Conservation (phyloP, 2,329 filamentous ascomycete genomes). For the Pyrenochaeta sp. region DNA sequence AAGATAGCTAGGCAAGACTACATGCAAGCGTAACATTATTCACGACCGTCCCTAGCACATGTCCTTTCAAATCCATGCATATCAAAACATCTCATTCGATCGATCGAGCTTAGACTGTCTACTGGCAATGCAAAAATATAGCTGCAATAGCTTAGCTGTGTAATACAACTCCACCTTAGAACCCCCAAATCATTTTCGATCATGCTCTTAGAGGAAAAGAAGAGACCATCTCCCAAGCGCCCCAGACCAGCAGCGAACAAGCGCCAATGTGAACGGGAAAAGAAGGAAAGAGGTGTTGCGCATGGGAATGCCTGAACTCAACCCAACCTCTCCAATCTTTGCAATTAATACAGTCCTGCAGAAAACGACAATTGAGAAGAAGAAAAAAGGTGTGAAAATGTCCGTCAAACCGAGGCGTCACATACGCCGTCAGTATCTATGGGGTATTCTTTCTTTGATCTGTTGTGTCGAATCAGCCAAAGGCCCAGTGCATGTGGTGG, state of each 20-base stretch:
- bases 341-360: constrained; percentile 1
- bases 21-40: neutral
- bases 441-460: neutral
- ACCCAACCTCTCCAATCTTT: neutral
- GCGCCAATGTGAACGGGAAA: neutral
- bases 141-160: neutral
- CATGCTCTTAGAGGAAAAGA: neutral
- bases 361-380: neutral
- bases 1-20: neutral
- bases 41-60: neutral
- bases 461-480: neutral
- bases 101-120: neutral
- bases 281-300: neutral
- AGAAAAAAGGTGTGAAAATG: neutral
- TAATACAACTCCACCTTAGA: neutral
- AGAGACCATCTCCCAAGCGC: neutral
- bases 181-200: neutral
- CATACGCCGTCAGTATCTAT: neutral
- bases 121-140: neutral
- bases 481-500: neutral
- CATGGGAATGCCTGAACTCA: neutral
- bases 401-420: neutral
- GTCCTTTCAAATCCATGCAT: neutral
- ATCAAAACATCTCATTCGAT: neutral
- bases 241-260: neutral